A percentile compares a stretch with the other conserved stretches of the same genome.
phyloP scores from a whole-genome alignment of 108 stramenopile species.

The Skeletonema tropicum region DNA sequence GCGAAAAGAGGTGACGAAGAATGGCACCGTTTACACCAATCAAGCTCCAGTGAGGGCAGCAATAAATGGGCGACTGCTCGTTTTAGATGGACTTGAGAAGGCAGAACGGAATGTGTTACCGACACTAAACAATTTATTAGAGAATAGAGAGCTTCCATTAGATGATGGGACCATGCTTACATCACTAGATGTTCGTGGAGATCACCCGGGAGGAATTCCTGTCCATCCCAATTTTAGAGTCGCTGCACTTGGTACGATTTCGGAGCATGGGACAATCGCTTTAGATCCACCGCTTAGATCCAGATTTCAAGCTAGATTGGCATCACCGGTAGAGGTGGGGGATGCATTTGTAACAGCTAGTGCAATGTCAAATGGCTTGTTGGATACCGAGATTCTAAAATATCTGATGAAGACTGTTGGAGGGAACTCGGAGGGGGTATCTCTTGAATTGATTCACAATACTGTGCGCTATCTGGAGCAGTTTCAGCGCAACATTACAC shows the following conservation, averaged over 20 bases:
- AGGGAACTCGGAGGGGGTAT: conserved; percentile 20
- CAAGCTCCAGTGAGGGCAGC: conserved; percentile 92
- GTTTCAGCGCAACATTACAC: conserved; percentile 30
- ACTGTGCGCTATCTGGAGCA: conserved; percentile 35
- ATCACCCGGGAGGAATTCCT: conserved; percentile 30
- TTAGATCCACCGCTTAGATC: conserved; percentile 88
- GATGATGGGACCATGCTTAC: conserved; percentile 76
- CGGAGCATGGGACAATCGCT: conserved; percentile 53
- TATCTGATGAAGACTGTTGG: conserved; percentile 28
- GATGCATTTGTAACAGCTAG: conserved; percentile 40
- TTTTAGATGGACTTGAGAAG: conserved; percentile 89
- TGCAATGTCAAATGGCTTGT: conserved; percentile 30
- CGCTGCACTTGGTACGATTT: conserved; percentile 60
- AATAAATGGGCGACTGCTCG: conserved; percentile 74
- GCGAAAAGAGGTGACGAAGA: conserved; percentile 52
- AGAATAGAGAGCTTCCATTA: conserved; percentile 82
- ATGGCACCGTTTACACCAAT: conserved; percentile 55
- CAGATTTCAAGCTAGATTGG: conserved; percentile 67
- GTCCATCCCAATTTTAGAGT: conserved; percentile 85
- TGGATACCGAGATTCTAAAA: conserved; percentile 31
- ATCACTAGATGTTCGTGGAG: conserved; percentile 21
- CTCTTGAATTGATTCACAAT: conserved; percentile 45
- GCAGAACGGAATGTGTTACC: conserved; percentile 88
- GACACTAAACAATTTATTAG: conserved; percentile 86
- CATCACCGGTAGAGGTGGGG: conserved; percentile 23